phyloP scores from a whole-genome alignment of 2,329 filamentous ascomycete genomes.

The Pyrenochaeta sp. region DNA sequence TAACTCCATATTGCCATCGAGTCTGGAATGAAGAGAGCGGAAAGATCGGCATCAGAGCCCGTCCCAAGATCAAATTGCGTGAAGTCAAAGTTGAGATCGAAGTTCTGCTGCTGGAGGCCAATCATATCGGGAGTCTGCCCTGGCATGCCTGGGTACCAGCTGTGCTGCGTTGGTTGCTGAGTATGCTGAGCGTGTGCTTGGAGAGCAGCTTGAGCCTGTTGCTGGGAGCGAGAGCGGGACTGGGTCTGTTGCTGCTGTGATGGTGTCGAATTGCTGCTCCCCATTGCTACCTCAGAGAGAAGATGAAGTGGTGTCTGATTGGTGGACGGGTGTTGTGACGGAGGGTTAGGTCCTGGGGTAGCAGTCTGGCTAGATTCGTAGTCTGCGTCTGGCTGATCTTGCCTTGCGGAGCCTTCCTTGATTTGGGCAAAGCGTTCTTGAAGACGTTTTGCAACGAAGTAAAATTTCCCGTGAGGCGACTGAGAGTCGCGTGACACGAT shows the following conservation, averaged over 20 bases:
- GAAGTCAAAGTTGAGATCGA: slow-evolving; percentile 48
- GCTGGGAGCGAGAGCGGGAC: slow-evolving; percentile 26
- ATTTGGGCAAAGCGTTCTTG: slow-evolving; percentile 55
- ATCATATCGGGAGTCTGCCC: slow-evolving; percentile 32
- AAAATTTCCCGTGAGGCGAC: slow-evolving; percentile 58
- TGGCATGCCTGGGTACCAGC: slow-evolving; percentile 39
- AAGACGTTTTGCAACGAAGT: slow-evolving; percentile 56
- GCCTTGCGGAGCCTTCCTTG: slow-evolving; percentile 52
- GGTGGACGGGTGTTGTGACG: slow-evolving; percentile 35
- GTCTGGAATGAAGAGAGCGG: slow-evolving; percentile 48
- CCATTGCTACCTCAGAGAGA: slow-evolving; percentile 52
- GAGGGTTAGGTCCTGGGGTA: slow-evolving; percentile 20
- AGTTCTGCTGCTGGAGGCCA: slow-evolving; percentile 36
- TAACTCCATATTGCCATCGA: slow-evolving; percentile 42
- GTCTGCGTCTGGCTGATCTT: slow-evolving; percentile 34
- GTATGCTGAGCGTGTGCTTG: slow-evolving; percentile 34
- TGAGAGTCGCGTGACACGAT: slow-evolving; percentile 52
- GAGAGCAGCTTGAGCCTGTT: slow-evolving; percentile 34
- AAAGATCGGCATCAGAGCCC: slow-evolving; percentile 47
- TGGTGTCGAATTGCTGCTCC: slow-evolving; percentile 35
- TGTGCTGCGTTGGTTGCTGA: slow-evolving; percentile 30
- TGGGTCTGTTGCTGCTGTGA: slow-evolving; percentile 22
- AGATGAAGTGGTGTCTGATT: slow-evolving; percentile 50
- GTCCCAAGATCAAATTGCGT: slow-evolving; percentile 48
- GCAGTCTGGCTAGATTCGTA: slow-evolving; percentile 29